Base-by-base conservation (phyloP, 2,329 filamentous ascomycete species). In the Calonectria pseudoreteaudii region DNA sequence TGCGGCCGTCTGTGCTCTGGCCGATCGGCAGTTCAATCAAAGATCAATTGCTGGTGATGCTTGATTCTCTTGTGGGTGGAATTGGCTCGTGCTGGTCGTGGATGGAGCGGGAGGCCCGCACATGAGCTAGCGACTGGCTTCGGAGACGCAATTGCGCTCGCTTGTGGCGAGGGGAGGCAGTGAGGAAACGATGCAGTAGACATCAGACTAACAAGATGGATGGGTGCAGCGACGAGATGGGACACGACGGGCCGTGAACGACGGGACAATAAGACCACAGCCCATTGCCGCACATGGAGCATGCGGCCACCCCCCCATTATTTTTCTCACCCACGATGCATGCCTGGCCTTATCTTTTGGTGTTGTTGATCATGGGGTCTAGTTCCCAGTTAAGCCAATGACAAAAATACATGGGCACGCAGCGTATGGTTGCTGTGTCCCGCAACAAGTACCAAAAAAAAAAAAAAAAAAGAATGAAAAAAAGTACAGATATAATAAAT, bases 351-450 rank as follows among this genome's bases (percentile, higher is more conserved):
- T 74, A 74, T 74, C 72, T 74, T 69, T 65, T 72, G 70, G 66
- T 72, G 50, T 60, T 72, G 73, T 23, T 74, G 73, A 74, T 74
- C 73, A 74, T 74, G 73, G 66, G 73, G 69, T 70, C 65, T 70
- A 65, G 66, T 60, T 41, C 65, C 38, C 66, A 60, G n/a, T 18
- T n/a, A 47, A 47, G n/a, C 11, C 44, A 13, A n/a, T 47, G 44
- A 47, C 44, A 47, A 47, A 47, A 47, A 47, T 47, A 47, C n/a
- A 23, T 10, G 44, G 44, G 44, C 10, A 13, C 44, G 10, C 11
- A 13, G 9, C 7, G 10, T 23, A 47, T 47, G n/a, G 9, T 13
- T 23, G 10, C n/a, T 13, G 8, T 13, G 23, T 47, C 10, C 8
- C 23, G 3, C 44, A 23, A 47, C n/a, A 47, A 47, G n/a, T 10